Base-by-base conservation (phyloP, 345 rosid genomes). In the Mercurialis annua region DNA sequence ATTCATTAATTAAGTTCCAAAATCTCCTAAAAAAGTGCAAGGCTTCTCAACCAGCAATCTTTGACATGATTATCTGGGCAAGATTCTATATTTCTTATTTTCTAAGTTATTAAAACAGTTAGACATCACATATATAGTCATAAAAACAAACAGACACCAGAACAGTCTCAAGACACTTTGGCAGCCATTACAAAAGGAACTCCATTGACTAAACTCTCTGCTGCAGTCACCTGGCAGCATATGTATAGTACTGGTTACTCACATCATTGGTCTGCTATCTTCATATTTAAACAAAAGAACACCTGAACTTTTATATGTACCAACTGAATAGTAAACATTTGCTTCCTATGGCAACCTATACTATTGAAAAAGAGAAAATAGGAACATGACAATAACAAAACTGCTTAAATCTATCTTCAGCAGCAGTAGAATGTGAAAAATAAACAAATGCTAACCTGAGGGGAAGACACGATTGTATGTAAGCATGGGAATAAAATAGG, bases 401-500 rank as follows among this genome's bases (percentile, higher is more conserved):
- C 67, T 58, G 16, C 40, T 12, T 40, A 40, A 31, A 53, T 12
- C 60, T 48, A 51, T 50, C 64, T 36, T 57, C 20, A 66, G n/a
- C 51, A 57, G 54, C 6, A 40, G 18, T 6, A 67, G 60, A 55
- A 40, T 44, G 5, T 21, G 40, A 65, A 31, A 18, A 59, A 67
- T 38, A n/a, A 44, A 52, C 62, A 33, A 49, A 71, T 53, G 72
- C 83, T 71, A 71, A 88, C 98, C 90, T 90, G 87, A 70, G 89
- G 79, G 62, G 92, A 87, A 50, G 97, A 83, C 72, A 90, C 90
- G 66, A 93, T 85, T 47, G 73, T 77, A 76, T 80, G 90, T 81
- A 90, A 83, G 76, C 84, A 79, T 67, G 98, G 97, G 78, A 93
- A 89, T 71, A 93, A 75, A 71, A 84, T 79, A 49, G 97, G 97